These are phyloP conservation scores for Cercospora beticola DNA, from an alignment of 2,329 filamentous ascomycete genomes.

Conservation along the genomic window DNA sequence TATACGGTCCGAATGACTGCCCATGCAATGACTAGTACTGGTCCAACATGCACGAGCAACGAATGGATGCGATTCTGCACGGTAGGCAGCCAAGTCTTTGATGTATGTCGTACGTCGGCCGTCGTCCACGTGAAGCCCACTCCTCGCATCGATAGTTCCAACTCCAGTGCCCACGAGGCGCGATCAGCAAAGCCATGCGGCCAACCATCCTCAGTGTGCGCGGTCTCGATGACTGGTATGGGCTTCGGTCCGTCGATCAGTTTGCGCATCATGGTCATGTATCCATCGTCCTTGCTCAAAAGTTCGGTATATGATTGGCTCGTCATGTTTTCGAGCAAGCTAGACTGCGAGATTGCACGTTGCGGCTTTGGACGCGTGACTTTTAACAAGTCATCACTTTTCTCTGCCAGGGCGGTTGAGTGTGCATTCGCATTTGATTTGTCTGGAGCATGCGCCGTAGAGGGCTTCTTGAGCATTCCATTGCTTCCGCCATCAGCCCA, in stretches of 20 bases:
- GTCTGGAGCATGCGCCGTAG: background rate
- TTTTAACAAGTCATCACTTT: conserved; percentile 14
- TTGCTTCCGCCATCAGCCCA: conserved; percentile 26
- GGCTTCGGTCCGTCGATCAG: conserved; percentile 29
- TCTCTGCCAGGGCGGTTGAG: conserved; percentile 6
- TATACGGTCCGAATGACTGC: conserved; percentile 39
- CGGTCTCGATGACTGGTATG: conserved; percentile 41
- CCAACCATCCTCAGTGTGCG: conserved; percentile 42
- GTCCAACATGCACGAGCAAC: conserved; percentile 42
- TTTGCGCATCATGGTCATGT: conserved; percentile 23
- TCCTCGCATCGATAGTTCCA: conserved; percentile 47
- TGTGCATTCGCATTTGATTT: conserved; percentile 1
- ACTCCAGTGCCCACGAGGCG: conserved; percentile 47
- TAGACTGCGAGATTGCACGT: conserved; percentile 23
- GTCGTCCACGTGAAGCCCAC: conserved; percentile 49
- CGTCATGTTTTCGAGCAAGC: conserved; percentile 31
- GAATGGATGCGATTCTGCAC: conserved; percentile 43
- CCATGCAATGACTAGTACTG: conserved; percentile 41
- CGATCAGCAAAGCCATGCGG: conserved; percentile 42
- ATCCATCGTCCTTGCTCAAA: conserved; percentile 24
- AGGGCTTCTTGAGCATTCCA: conserved; percentile 21
- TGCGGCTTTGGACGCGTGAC: conserved; percentile 17
- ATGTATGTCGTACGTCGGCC: conserved; percentile 47
- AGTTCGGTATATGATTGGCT: conserved; percentile 27
- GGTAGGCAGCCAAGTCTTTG: conserved; percentile 46